A percentile compares a stretch with the other conserved stretches of the same genome.
Evolutionary conservation across 768 basidiomycete species (phyloP).

Genomic region (Neoboletus brunneissimus): DNA sequence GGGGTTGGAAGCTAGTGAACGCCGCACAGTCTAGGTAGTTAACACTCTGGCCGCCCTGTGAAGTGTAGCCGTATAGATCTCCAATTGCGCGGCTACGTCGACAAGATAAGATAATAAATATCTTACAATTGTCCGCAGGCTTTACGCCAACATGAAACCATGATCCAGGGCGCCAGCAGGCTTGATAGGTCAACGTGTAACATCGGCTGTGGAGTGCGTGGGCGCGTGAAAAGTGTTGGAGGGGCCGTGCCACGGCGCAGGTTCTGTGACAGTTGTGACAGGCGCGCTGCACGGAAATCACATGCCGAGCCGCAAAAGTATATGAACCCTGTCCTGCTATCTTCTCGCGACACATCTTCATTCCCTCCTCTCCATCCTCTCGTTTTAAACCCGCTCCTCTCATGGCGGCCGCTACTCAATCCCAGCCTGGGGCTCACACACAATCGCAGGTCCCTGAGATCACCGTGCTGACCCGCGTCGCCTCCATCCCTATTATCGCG

Average conservation of each 20-base stretch:
- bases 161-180: background rate
- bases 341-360: slow-evolving; percentile 4
- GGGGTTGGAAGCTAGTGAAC: background rate
- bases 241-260: background rate
- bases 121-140: background rate
- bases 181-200: background rate
- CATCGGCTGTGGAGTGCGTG: background rate
- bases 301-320: slow-evolving; percentile 21
- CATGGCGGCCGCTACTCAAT: slow-evolving; percentile 39
- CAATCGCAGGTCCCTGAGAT: slow-evolving; percentile 45
- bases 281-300: slow-evolving; percentile 20
- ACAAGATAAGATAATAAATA: background rate
- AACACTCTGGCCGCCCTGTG: background rate
- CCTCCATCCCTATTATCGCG: slow-evolving; percentile 71
- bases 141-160: background rate
- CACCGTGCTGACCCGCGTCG: slow-evolving; percentile 60
- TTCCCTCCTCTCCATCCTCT: slow-evolving; percentile 1
- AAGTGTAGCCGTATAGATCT: background rate
- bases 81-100: background rate
- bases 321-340: slow-evolving; percentile 27
- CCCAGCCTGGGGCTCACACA: slow-evolving; percentile 21
- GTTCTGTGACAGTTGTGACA: slow-evolving; percentile 27
- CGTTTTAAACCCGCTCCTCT: background rate
- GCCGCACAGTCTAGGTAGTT: background rate
- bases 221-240: slow-evolving; percentile 10